Evolutionary conservation across 306 rosid genomes (phyloP), one percentile per base, ranked within the genome.

Genomic region (Chamaecrista fasciculata): DNA sequence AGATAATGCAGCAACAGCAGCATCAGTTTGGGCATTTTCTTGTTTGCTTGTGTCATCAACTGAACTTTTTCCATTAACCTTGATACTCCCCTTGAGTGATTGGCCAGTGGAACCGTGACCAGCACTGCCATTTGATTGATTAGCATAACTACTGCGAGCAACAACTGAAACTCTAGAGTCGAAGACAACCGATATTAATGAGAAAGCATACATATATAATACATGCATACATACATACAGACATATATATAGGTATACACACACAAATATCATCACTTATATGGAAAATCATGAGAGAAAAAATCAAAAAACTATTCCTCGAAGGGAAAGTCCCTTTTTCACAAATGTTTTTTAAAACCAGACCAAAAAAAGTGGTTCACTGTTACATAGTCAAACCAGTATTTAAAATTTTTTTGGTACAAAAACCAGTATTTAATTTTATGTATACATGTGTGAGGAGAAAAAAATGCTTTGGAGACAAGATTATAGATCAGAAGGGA

Each of bases 101-200:
- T 79, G 85, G 37, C 74, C 60, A 51, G 74, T 67, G 53, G 56
- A 25, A 70, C 19, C 81, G 28, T 33, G 65, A 59, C 51, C 29
- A 36, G 79, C 57, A 68, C 43, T 83, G 73, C 81, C 97, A 82
- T 82, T 84, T 59, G 90, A 69, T 65, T 82, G 73, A 75, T 66
- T 84, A 61, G 70, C 71, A 40, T 76, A 53, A 67, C 80, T 84
- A 21, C 75, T 76, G 39, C 83, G 76, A 18, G 81, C 44, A 50
- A 56, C 85, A 73, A 81, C 75, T 43, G 86, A 78, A 67, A 66
- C 81, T 28, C 97, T 91, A 56, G 51, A 69, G 9, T 74, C 47
- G 48, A 61, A 76, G 57, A 56, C 55, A 63, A 39, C 16, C 14
- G 0, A 48, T 5, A 55, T 70, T 47, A 15, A 37, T 55, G 47